Percentiles rank a stretch among this genome's conserved stretches.
Conservation (phyloP, 768 basidiomycete genomes). For the Phylloporus sp. region DNA sequence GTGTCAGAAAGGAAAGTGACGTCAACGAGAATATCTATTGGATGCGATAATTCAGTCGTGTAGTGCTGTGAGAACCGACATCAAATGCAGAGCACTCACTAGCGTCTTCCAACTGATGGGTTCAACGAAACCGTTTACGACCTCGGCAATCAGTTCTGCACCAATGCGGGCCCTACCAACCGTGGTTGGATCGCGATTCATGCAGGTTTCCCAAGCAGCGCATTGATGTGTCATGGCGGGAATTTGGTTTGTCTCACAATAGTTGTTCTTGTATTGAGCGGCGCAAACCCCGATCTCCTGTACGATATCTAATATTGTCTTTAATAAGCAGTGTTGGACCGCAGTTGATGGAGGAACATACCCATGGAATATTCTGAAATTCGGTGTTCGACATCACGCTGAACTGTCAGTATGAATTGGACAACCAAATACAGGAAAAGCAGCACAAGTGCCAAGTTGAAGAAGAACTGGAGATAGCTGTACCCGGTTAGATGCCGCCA, state of each 20-base stretch:
- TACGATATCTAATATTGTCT: slow-evolving; percentile 61
- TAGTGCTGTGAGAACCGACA: slow-evolving; percentile 11
- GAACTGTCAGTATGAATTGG: slow-evolving; percentile 86
- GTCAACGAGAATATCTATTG: slow-evolving; percentile 67
- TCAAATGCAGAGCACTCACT: slow-evolving; percentile 45
- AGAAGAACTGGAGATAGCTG: slow-evolving; percentile 92
- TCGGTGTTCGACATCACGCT: slow-evolving; percentile 83
- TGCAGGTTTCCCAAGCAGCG: slow-evolving; percentile 87
- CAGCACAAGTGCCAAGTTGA: slow-evolving; percentile 81
- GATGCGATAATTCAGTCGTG: slow-evolving; percentile 16
- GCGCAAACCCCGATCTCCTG: slow-evolving; percentile 91
- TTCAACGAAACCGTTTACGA: slow-evolving; percentile 95
- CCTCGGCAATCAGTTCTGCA: slow-evolving; percentile 93
- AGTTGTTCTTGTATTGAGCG: slow-evolving; percentile 73
- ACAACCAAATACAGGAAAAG: slow-evolving; percentile 82
- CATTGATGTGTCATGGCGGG: slow-evolving; percentile 90
- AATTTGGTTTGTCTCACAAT: slow-evolving; percentile 69
- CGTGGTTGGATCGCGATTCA: slow-evolving; percentile 89
- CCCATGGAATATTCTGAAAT: slow-evolving; percentile 88
- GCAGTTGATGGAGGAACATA: slow-evolving; percentile 30
- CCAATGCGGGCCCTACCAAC: slow-evolving; percentile 87
- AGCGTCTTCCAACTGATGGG: slow-evolving; percentile 97
- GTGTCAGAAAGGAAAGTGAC: slow-evolving; percentile 70
- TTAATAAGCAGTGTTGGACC: slow-evolving; percentile 18
- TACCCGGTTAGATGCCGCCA: slow-evolving; percentile 12